A percentile compares a stretch with the other conserved stretches of the same genome.
These are phyloP conservation scores for Evernia prunastri DNA, from an alignment of 495 filamentous ascomycete genomes.

Conservation along the genomic window DNA sequence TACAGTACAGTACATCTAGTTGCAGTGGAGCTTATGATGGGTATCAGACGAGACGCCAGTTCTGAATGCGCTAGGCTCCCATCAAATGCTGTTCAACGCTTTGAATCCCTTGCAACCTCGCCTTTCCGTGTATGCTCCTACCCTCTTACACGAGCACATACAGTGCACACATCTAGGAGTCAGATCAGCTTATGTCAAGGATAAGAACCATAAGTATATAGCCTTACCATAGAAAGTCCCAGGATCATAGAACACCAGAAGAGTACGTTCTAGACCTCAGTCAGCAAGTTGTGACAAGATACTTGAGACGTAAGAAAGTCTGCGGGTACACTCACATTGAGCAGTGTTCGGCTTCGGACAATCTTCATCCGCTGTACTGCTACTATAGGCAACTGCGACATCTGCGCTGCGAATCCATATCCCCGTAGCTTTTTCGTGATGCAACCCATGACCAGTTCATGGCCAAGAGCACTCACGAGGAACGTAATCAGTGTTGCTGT, in stretches of 20 bases:
- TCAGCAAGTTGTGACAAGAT: slow-evolving; percentile 6
- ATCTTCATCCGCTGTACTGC: slow-evolving; percentile 76
- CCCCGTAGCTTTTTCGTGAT: slow-evolving; percentile 96
- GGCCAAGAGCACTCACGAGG: slow-evolving; percentile 76
- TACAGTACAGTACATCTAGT: not conserved
- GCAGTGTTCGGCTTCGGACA: slow-evolving; percentile 62
- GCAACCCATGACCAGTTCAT: slow-evolving; percentile 95
- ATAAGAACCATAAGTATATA: not conserved
- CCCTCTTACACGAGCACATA: slow-evolving; percentile 47
- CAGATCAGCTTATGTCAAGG: slow-evolving; percentile 13
- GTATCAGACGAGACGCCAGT: slow-evolving; percentile 9
- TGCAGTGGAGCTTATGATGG: not conserved
- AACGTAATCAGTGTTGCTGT: slow-evolving; percentile 89
- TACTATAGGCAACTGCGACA: slow-evolving; percentile 92
- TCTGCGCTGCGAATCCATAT: slow-evolving; percentile 90
- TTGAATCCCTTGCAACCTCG: not conserved
- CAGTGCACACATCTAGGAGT: slow-evolving; percentile 48
- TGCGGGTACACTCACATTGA: slow-evolving; percentile 53
- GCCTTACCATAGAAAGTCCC: slow-evolving; percentile 74
- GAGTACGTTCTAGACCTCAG: slow-evolving; percentile 56
- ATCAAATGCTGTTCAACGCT: not conserved
- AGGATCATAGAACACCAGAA: slow-evolving; percentile 97
- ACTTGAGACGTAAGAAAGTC: slow-evolving; percentile 6
- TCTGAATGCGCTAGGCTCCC: slow-evolving; percentile 6
- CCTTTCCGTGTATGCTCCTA: slow-evolving; percentile 21